Percentiles rank a stretch among this genome's conserved stretches.
Conservation (phyloP, 192 early-diverging fungal genomes). For the Phycomyces nitens region DNA sequence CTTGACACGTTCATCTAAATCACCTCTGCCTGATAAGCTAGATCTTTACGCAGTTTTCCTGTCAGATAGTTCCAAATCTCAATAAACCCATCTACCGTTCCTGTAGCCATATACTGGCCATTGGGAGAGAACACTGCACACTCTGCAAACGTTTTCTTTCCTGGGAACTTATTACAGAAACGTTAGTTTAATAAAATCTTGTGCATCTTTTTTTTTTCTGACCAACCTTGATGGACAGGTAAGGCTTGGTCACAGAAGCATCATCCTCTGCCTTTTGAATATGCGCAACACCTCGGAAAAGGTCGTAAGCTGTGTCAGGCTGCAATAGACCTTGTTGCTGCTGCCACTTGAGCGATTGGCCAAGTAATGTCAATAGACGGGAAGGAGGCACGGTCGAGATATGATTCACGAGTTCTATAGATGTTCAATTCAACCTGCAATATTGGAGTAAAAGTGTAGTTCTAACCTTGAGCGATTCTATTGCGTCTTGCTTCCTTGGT, state of each 20-base stretch:
- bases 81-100: slow-evolving; percentile 91
- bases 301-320: slow-evolving; percentile 67
- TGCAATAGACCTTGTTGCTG: slow-evolving; percentile 69
- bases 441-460: background rate
- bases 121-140: slow-evolving; percentile 77
- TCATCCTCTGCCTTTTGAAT: slow-evolving; percentile 70
- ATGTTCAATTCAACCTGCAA: background rate
- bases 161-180: slow-evolving; percentile 63
- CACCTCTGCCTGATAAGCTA: slow-evolving; percentile 89
- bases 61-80: slow-evolving; percentile 94
- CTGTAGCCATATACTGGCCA: slow-evolving; percentile 82
- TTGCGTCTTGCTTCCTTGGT: slow-evolving; percentile 73
- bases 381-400: slow-evolving; percentile 72
- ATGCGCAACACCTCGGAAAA: slow-evolving; percentile 72
- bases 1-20: too few species aligned
- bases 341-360: slow-evolving; percentile 90
- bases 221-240: slow-evolving; percentile 79
- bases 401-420: slow-evolving; percentile 48
- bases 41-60: slow-evolving; percentile 83
- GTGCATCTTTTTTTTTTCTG: background rate
- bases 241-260: slow-evolving; percentile 60
- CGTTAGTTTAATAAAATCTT: background rate
- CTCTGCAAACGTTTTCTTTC: slow-evolving; percentile 78
- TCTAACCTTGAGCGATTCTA: slow-evolving; percentile 64
- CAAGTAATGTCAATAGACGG: slow-evolving; percentile 79